Percentiles rank a stretch among this genome's conserved stretches.
Conservation (phyloP, 345 rosid genomes). For the Pseudoturritis turrita region DNA sequence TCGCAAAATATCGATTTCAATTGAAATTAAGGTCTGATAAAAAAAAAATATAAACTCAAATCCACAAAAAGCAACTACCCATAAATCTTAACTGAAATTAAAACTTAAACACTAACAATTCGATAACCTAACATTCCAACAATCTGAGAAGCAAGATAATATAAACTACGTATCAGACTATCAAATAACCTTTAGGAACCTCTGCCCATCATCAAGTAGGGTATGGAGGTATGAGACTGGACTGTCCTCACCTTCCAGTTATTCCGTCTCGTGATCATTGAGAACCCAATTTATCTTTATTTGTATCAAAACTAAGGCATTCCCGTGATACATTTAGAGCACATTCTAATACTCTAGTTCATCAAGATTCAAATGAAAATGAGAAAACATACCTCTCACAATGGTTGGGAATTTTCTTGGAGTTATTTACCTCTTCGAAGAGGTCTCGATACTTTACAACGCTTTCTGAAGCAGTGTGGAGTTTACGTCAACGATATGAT, state of each 20-base stretch:
- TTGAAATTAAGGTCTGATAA: too few relatives aligned
- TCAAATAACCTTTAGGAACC: conserved; percentile 60
- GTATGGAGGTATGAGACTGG: conserved; percentile 21
- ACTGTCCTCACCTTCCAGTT: conserved; percentile 21
- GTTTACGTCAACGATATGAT: conserved; percentile 62
- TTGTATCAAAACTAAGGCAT: conserved; percentile 34
- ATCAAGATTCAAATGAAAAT: conserved; percentile 8
- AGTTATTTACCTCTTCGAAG: conserved; percentile 52
- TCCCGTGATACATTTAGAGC: conserved; percentile 43
- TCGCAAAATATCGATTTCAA: too few relatives aligned
- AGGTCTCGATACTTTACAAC: conserved; percentile 44
- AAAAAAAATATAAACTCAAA: too few relatives aligned
- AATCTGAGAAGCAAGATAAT: too few relatives aligned
- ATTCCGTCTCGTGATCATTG: conserved; percentile 29
- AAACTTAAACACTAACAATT: too few relatives aligned
- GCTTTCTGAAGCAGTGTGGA: conserved; percentile 76
- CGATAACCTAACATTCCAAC: too few relatives aligned
- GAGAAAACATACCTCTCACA: neutral
- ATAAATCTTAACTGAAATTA: too few relatives aligned
- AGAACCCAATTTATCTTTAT: conserved; percentile 40
- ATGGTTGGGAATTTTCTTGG: neutral
- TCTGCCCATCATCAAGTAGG: conserved; percentile 44
- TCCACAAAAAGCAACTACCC: too few relatives aligned
- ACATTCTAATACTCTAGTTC: conserved; percentile 31
- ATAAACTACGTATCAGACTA: neutral